Base-by-base conservation (phyloP, 176 grass and related monocot species). In the Microstegium vimineum region DNA sequence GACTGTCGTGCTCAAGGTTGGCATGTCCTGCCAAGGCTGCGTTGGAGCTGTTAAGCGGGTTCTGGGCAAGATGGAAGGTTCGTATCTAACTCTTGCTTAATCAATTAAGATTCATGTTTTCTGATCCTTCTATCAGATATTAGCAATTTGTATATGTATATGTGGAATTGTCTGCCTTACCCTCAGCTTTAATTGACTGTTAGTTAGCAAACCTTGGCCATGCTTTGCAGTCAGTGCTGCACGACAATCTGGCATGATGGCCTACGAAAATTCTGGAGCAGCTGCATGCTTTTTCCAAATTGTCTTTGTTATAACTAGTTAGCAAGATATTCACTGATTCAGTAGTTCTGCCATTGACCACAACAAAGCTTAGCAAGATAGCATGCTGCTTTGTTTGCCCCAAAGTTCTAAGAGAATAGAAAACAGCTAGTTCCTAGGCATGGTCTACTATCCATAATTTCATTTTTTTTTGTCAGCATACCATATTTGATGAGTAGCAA, bases 11-110 rank as follows among this genome's bases (percentile, higher is more conserved):
- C 95, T 98, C 76, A 95, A 33, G 87, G 95, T 98, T 88, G 93
- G 82, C 64, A 98, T 98, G 95, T 85, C 88, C 71, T 98, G 95
- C 12, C 66, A 95, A 88, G 92, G 95, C 28, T 98, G 95, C 63
- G 92, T 91, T 49, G 95, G 95, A 85, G 95, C 93, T 84, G 92
- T 95, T 69, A 98, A 98, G 82, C 82, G 95, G 63, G 95, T 98
- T 59, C 89, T 98, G 5, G 84, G 83, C 40, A 98, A 95, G 82
- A 95, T 98, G 95, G 86, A 98, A 95, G 95, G 93, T 98, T 67
- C 7, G 0, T 83, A 75, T 36, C 7, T 10, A n/a, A 33, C 41
- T 70, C 10, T 28, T 60, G 34, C 25, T 81, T 18, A 12, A 22
- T 12, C 17, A n/a, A n/a, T n/a, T n/a, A n/a, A n/a, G n/a, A n/a